phyloP scores from a whole-genome alignment of 805 yeast species.

The Candida taoyuanica region DNA sequence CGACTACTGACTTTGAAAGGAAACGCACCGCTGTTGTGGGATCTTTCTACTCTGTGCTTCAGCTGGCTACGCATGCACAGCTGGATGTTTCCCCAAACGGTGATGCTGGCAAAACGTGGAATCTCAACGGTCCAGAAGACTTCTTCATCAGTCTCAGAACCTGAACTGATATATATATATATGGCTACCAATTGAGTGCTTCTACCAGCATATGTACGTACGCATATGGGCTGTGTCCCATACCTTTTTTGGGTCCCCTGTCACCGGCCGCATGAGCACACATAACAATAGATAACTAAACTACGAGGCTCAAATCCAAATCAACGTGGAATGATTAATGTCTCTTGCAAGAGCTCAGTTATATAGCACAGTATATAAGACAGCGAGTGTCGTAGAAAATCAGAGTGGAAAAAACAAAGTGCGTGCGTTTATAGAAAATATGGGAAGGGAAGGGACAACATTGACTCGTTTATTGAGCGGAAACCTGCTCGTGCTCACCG shows the following conservation, averaged over 20 bases:
- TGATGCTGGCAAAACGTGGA: constrained; percentile 3
- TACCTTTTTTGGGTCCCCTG: too few species aligned
- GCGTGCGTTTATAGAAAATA: too few species aligned
- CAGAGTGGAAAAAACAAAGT: too few species aligned
- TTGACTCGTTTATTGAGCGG: constrained; percentile 3
- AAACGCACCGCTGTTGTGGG: constrained; percentile 19
- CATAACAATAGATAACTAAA: too few species aligned
- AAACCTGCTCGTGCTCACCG: constrained; percentile 20
- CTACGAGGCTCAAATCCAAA: too few species aligned
- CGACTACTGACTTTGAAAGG: constrained; percentile 1
- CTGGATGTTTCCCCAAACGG: constrained; percentile 5
- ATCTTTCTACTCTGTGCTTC: constrained; percentile 27
- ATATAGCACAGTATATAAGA: too few species aligned
- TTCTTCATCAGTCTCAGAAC: constrained; percentile 4
- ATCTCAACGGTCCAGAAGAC: constrained; percentile 12
- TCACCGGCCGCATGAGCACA: too few species aligned
- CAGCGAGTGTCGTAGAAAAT: too few species aligned
- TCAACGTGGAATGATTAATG: background rate
- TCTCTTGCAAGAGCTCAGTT: background rate
- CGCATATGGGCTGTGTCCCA: too few species aligned
- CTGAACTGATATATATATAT: background rate
- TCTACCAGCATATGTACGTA: too few species aligned
- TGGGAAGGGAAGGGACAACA: background rate
- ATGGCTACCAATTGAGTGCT: too few species aligned
- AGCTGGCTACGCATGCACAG: constrained; percentile 22